A percentile compares a stretch with the other conserved stretches of the same genome.
phyloP scores from a whole-genome alignment of 2,329 filamentous ascomycete species.

The Cladosporium sp. region DNA sequence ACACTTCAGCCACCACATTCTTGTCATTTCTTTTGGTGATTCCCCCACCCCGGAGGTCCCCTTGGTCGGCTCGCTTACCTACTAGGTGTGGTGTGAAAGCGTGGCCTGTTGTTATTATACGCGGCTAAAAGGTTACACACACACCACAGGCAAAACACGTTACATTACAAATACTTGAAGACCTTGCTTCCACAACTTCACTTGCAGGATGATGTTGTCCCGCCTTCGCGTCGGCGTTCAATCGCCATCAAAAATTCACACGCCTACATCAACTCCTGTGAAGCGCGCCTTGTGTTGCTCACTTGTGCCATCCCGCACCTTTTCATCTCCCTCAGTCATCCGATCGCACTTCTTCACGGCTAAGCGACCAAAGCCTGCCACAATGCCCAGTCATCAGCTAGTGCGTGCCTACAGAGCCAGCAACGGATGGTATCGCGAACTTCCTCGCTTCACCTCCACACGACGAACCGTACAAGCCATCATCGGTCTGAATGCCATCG shows the following conservation, averaged over 20 bases:
- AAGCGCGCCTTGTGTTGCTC: neutral
- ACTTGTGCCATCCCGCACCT: neutral
- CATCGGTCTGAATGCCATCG: conserved; percentile 37
- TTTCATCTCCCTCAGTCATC: neutral
- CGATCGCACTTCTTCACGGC: neutral
- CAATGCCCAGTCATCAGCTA: neutral
- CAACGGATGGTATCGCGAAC: conserved; percentile 8
- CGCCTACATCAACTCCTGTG: neutral
- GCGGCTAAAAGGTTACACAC: no score
- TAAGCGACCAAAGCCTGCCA: neutral
- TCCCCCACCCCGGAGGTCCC: no score
- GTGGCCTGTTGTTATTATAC: no score
- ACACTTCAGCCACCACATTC: no score
- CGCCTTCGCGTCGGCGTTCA: neutral
- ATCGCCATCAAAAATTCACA: neutral
- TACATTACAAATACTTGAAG: no score
- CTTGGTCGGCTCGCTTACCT: no score
- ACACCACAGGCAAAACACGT: no score
- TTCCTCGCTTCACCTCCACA: neutral
- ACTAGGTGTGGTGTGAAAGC: no score
- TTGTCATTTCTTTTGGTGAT: no score
- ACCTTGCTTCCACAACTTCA: no score
- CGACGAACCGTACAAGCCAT: conserved; percentile 15
- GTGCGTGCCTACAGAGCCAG: neutral
- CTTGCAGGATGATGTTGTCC: no score